Evolutionary conservation across 331 rosid genomes (phyloP), one percentile per base, ranked within the genome.

Genomic region (Malus hybrid): DNA sequence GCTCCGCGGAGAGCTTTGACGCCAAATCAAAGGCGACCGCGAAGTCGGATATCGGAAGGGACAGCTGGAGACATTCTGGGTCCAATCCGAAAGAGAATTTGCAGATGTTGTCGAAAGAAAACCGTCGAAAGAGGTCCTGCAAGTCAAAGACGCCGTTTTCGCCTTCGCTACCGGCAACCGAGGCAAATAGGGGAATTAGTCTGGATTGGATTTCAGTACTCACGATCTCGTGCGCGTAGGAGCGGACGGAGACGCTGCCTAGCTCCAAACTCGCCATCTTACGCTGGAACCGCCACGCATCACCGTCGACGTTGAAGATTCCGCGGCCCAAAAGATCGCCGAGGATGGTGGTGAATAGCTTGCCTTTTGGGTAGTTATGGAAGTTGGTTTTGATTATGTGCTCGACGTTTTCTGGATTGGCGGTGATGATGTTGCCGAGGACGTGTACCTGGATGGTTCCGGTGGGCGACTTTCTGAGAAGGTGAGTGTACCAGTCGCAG

Each of bases 231-330:
- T 85, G 75, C 1, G 97, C 97, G 72, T 80, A 84, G 34, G 89
- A 78, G 4, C 96, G 87, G 33, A 94, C 87, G 0, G 92, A 69
- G 2, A 88, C 70, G 68, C 89, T 88, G 0, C 97, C 99, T 0
- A 94, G 92, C 52, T 91, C 97, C 0, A 88, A 15, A 36, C 96
- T 87, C 0, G 98, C 97, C 90, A 89, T 86, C 62, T 93, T 93
- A 12, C 98, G 87, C 29, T 93, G 98, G 42, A 89, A 93, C 36
- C 0, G 76, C 98, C 98, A 93, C 0, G 82, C 26, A 0, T 88
- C 79, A 4, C 97, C 98, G 46, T 93, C 98, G 15, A 84, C 91
- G 15, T 93, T 93, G 88, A 93, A 93, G 56, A 93, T 93, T 4
- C 98, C 97, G 0, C 85, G 83, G 56, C 98, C 98, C 0, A 93